A percentile compares a stretch with the other conserved stretches of the same genome.
phyloP scores from a whole-genome alignment of 805 yeast species.

The Lipomyces oligophaga region DNA sequence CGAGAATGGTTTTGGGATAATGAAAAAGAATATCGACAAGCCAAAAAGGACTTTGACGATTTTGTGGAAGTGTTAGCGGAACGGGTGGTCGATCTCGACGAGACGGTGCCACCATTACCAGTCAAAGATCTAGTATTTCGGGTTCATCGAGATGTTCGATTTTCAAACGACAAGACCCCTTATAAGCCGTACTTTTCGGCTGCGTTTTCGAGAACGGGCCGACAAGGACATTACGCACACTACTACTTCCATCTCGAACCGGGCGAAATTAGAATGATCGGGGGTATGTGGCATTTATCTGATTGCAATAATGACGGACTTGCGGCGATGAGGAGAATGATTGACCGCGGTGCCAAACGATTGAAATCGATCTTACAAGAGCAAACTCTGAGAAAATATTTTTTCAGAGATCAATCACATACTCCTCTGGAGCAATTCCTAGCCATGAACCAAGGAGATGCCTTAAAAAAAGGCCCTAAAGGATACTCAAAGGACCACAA shows the following conservation, averaged over 20 bases:
- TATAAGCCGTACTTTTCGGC: conserved; percentile 31
- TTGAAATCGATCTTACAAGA: conserved; percentile 14
- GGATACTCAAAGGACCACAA: conserved; percentile 28
- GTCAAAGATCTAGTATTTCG: conserved; percentile 26
- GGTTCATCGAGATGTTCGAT: conserved; percentile 29
- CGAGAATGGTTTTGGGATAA: conserved; percentile 32
- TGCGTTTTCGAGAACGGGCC: conserved; percentile 30
- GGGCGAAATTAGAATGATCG: conserved; percentile 18
- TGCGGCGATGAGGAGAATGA: conserved; percentile 15
- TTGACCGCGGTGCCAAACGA: conserved; percentile 24
- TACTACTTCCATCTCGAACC: conserved; percentile 30
- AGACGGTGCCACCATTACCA: conserved; percentile 27
- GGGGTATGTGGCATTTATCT: conserved; percentile 27
- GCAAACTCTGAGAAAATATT: conserved; percentile 8
- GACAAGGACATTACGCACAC: conserved; percentile 28
- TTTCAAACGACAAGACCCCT: conserved; percentile 28
- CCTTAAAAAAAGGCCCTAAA: conserved; percentile 28
- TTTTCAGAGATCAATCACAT: conserved; percentile 6
- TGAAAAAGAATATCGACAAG: conserved; percentile 27
- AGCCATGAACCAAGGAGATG: conserved; percentile 27
- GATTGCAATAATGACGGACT: conserved; percentile 20
- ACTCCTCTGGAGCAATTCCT: conserved; percentile 23
- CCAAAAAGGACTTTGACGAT: conserved; percentile 29
- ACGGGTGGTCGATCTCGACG: conserved; percentile 21
- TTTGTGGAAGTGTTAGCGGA: conserved; percentile 23